These are phyloP conservation scores for Yamadazyma tumulicola DNA, from an alignment of 805 yeast species.

Conservation along the genomic window DNA sequence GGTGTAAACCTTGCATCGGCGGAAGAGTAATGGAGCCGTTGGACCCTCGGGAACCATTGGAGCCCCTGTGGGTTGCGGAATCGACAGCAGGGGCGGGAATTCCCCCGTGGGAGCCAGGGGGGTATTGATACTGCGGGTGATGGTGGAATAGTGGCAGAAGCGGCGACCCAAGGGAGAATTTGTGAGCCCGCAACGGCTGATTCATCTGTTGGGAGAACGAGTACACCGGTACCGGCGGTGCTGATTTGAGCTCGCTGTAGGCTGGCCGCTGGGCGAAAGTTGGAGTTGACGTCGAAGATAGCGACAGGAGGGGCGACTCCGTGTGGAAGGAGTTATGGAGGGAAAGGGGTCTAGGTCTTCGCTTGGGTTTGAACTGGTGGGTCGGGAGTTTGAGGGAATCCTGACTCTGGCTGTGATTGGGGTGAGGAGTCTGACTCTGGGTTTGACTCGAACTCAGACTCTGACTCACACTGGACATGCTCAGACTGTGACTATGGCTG, in stretches of 20 bases:
- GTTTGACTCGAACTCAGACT: no score
- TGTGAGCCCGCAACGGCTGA: conserved; percentile 3
- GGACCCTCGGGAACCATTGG: conserved; percentile 1
- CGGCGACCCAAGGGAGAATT: conserved; percentile 28
- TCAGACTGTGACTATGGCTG: no score
- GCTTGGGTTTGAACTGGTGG: conserved; percentile 32
- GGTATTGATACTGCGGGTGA: neutral
- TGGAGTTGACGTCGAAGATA: no score
- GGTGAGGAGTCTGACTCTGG: no score
- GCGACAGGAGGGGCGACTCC: no score
- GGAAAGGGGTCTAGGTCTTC: conserved; percentile 38
- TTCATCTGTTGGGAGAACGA: conserved; percentile 11
- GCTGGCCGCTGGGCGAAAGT: neutral
- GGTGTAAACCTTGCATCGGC: conserved; percentile 7
- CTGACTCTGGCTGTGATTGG: conserved; percentile 2
- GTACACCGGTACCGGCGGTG: conserved; percentile 21
- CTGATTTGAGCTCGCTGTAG: conserved; percentile 16
- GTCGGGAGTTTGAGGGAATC: conserved; percentile 18
- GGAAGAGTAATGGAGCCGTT: conserved; percentile 7
- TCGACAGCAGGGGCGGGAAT: neutral
- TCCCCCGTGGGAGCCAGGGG: neutral
- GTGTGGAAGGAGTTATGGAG: conserved; percentile 26
- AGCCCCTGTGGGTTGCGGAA: neutral
- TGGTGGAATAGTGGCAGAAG: conserved; percentile 40
- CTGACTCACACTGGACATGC: no score